Percentiles rank a stretch among this genome's conserved stretches.
Conservation (phyloP, 768 basidiomycete genomes). For the Russula lepida region DNA sequence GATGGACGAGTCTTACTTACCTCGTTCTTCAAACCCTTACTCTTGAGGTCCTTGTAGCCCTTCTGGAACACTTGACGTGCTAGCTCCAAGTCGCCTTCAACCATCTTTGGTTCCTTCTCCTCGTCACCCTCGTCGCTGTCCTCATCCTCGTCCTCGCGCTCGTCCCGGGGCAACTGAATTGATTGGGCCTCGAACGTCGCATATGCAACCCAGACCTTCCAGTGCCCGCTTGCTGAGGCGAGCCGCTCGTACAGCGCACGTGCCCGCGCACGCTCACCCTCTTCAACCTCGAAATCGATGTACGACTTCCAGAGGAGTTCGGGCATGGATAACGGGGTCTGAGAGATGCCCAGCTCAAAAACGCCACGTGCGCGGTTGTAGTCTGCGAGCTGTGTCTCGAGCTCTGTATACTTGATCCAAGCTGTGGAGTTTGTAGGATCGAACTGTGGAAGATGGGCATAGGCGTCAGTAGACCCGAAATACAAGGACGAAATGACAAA, state of each 20-base stretch:
- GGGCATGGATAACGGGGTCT: slow-evolving; percentile 85
- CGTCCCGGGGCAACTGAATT: slow-evolving; percentile 54
- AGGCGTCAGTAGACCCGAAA: not conserved
- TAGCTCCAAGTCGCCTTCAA: slow-evolving; percentile 57
- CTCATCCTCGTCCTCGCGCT: slow-evolving; percentile 67
- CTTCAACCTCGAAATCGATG: slow-evolving; percentile 93
- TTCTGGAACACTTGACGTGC: slow-evolving; percentile 80
- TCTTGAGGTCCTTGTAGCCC: slow-evolving; percentile 82
- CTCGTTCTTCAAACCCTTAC: slow-evolving; percentile 77
- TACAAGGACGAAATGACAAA: not conserved
- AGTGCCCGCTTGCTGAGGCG: slow-evolving; percentile 77
- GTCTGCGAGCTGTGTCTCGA: slow-evolving; percentile 83
- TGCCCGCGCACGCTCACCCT: slow-evolving; percentile 82
- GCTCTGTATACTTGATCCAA: slow-evolving; percentile 94
- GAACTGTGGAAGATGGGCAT: slow-evolving; percentile 36
- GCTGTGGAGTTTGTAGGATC: slow-evolving; percentile 87
- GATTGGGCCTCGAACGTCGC: slow-evolving; percentile 85
- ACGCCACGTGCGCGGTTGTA: slow-evolving; percentile 85
- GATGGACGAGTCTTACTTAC: slow-evolving; percentile 33
- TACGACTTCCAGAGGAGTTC: slow-evolving; percentile 92
- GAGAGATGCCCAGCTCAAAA: slow-evolving; percentile 84
- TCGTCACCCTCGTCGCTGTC: slow-evolving; percentile 41
- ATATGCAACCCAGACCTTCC: slow-evolving; percentile 96
- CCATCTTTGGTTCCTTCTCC: slow-evolving; percentile 43
- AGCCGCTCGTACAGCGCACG: slow-evolving; percentile 86